Evolutionary conservation across 2,329 filamentous ascomycete genomes (phyloP), one percentile per base, ranked within the genome.

Genomic region (Didymella glomerata): DNA sequence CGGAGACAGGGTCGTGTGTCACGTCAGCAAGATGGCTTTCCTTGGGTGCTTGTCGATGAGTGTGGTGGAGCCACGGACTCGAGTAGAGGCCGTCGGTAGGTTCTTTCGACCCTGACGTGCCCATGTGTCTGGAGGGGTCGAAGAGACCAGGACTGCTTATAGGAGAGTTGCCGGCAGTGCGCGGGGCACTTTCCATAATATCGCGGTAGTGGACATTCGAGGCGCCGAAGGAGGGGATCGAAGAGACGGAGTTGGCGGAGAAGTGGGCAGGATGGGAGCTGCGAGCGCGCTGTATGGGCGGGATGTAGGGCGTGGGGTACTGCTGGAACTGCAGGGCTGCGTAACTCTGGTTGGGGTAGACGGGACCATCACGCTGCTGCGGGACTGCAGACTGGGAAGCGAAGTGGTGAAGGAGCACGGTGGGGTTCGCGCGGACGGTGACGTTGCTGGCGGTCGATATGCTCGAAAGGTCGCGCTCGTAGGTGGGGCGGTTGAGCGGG

Each of bases 21-120:
- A 97, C 92, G 70, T 93, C 89, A 52, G 92, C 93, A 63, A 93
- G 92, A 78, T 97, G 91, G 10, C 94, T 97, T 79, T 83, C 81
- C 67, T 82, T 83, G 30, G 81, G 81, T n/a, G 77, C 76, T 65
- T 82, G 80, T 18, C 79, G 67, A 51, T 83, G 82, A 18, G 78
- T 81, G 63, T 78, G 79, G 63, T 84, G 82, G 47, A 84, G 73
- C 67, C 81, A 83, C 0, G 81, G 82, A 62, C 78, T 82, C 20
- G 82, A 77, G 65, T 83, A 83, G 45, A 76, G 79, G 25, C 78
- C 78, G 45, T 78, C 71, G 57, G 72, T 65, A 9, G 69, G 62
- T 34, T 71, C 69, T 50, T 66, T 71, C 41, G 65, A 67, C 57
- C 65, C 71, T 51, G 65, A 73, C 32, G 70, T 70, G 52, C 22